phyloP scores from a whole-genome alignment of 2,329 filamentous ascomycete species.

The Beauveria brongniartii region DNA sequence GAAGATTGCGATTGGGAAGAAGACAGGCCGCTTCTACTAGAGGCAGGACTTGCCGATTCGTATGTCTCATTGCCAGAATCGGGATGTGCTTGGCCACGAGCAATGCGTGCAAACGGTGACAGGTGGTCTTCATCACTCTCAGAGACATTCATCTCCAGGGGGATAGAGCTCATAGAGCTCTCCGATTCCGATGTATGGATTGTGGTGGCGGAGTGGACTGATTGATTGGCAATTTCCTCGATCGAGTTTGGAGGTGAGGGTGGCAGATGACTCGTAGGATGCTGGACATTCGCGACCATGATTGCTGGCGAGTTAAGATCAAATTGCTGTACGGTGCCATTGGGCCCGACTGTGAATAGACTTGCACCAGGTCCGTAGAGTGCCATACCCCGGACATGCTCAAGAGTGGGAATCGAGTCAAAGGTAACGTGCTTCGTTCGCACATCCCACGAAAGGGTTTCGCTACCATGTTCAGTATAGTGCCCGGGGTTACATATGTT shows the following conservation, averaged over 20 bases:
- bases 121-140: slow-evolving; percentile 71
- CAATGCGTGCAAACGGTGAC: slow-evolving; percentile 67
- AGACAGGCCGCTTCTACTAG: slow-evolving; percentile 52
- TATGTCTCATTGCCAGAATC: slow-evolving; percentile 51
- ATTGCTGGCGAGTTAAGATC: slow-evolving; percentile 76
- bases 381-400: slow-evolving; percentile 72
- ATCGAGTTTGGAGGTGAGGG: slow-evolving; percentile 77
- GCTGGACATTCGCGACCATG: slow-evolving; percentile 82
- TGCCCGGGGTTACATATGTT: slow-evolving; percentile 14
- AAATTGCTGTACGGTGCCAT: slow-evolving; percentile 89
- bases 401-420: slow-evolving; percentile 77
- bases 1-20: slow-evolving; percentile 48
- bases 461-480: slow-evolving; percentile 43
- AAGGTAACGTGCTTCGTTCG: slow-evolving; percentile 94
- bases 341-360: slow-evolving; percentile 82
- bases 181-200: slow-evolving; percentile 46
- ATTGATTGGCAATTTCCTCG: slow-evolving; percentile 56
- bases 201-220: slow-evolving; percentile 36
- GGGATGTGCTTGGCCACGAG: slow-evolving; percentile 54
- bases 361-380: slow-evolving; percentile 86
- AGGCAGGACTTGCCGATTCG: slow-evolving; percentile 59
- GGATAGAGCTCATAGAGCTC: slow-evolving; percentile 37
- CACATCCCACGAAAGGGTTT: slow-evolving; percentile 94
- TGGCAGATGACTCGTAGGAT: slow-evolving; percentile 68
- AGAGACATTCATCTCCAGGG: slow-evolving; percentile 50